phyloP scores from a whole-genome alignment of 1,284 basidiomycete species.

The Somion occarium region DNA sequence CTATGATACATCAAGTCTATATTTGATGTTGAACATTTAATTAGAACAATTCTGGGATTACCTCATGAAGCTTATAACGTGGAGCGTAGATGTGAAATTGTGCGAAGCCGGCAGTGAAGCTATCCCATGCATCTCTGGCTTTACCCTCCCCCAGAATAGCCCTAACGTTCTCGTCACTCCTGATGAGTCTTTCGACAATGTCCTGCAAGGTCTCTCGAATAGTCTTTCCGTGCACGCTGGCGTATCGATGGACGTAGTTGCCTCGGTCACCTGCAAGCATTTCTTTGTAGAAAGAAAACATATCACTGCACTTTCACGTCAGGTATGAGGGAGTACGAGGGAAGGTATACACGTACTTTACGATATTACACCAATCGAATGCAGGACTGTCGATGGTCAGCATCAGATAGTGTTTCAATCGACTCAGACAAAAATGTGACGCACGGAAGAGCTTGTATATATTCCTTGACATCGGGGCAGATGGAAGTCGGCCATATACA shows the following conservation, averaged over 20 bases:
- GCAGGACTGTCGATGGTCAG: not conserved
- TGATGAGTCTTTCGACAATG: constrained; percentile 12
- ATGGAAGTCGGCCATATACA: constrained; percentile 3
- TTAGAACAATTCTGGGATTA: constrained; percentile 1
- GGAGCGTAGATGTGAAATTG: constrained; percentile 8
- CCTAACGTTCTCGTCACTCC: constrained; percentile 10
- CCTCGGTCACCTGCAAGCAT: constrained; percentile 10
- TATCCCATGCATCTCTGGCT: constrained; percentile 14
- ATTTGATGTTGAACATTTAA: too few species aligned
- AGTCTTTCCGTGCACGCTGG: constrained; percentile 9
- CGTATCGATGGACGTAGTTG: constrained; percentile 14
- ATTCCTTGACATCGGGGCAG: not conserved
- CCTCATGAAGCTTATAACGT: constrained; percentile 8
- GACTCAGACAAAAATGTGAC: not conserved
- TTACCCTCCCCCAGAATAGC: constrained; percentile 11
- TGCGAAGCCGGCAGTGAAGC: constrained; percentile 15
- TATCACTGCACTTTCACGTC: constrained; percentile 9
- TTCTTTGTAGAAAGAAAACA: constrained; percentile 17
- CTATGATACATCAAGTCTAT: too few species aligned
- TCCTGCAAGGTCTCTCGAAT: constrained; percentile 6
- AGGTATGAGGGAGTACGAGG: not conserved
- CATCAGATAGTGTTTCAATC: not conserved
- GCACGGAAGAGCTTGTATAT: constrained; percentile 4
- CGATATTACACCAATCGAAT: not conserved
- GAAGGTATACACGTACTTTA: not conserved